These are phyloP conservation scores for Raphanus sativus DNA, from an alignment of 345 rosid genomes.

Conservation along the genomic window DNA sequence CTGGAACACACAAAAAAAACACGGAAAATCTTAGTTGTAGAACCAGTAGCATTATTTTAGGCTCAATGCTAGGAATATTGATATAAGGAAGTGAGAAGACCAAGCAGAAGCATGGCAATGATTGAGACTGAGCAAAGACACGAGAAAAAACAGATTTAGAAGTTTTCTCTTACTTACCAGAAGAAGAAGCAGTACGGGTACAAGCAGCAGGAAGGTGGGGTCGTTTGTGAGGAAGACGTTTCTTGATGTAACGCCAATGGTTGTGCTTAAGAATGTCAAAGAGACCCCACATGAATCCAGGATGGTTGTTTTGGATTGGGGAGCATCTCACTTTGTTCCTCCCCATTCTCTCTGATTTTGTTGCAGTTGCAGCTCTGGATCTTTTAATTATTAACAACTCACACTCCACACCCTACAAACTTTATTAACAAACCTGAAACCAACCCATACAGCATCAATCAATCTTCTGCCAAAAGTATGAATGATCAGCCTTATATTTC, in stretches of 20 bases:
- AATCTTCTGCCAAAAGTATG: neutral
- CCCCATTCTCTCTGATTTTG: constrained; percentile 42
- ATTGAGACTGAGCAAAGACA: neutral
- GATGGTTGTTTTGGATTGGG: constrained; percentile 37
- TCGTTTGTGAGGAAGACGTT: constrained; percentile 53
- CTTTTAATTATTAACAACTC: neutral
- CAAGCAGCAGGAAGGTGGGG: constrained; percentile 2
- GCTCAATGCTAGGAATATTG: neutral
- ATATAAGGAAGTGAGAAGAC: too few species aligned
- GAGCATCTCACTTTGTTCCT: constrained; percentile 40
- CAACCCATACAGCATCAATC: neutral
- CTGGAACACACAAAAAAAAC: neutral
- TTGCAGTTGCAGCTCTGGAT: neutral
- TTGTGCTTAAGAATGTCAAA: constrained; percentile 62
- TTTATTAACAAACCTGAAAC: constrained; percentile 38
- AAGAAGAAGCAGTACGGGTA: constrained; percentile 14
- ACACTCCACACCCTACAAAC: constrained; percentile 16
- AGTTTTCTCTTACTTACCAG: constrained; percentile 25
- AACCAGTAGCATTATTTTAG: neutral
- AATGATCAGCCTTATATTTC: neutral
- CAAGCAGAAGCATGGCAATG: neutral
- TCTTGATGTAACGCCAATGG: constrained; percentile 68
- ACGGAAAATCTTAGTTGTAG: neutral
- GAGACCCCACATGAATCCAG: constrained; percentile 71
- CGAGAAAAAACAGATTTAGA: neutral